Conservation (phyloP, 495 filamentous ascomycete species). For the Xylaria scruposa region DNA sequence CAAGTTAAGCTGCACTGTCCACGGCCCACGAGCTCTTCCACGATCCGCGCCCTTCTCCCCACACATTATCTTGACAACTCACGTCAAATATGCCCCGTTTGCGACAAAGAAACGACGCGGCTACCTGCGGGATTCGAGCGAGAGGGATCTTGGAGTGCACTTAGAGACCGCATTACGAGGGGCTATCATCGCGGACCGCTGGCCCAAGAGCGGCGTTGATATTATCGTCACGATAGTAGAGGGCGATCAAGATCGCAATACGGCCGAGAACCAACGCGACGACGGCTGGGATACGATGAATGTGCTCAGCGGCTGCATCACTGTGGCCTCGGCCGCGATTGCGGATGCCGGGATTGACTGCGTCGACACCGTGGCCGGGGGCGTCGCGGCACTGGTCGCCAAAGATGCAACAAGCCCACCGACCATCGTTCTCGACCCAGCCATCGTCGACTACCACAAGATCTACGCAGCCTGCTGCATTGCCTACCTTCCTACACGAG, state of each 20-base stretch:
- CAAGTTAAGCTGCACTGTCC: constrained; percentile 90
- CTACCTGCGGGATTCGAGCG: constrained; percentile 83
- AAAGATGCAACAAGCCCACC: constrained; percentile 44
- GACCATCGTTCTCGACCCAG: constrained; percentile 78
- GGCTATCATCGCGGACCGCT: constrained; percentile 87
- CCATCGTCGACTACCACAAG: constrained; percentile 77
- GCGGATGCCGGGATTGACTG: constrained; percentile 96
- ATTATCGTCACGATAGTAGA: constrained; percentile 91
- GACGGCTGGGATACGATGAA: constrained; percentile 78
- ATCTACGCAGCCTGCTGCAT: constrained; percentile 84
- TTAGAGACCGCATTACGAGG: constrained; percentile 89
- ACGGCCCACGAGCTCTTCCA: constrained; percentile 90
- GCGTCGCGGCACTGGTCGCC: constrained; percentile 80
- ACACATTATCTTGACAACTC: constrained; percentile 85
- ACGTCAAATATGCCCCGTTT: constrained; percentile 96
- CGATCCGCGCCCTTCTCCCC: constrained; percentile 88
- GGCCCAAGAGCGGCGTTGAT: constrained; percentile 96
- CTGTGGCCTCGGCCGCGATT: constrained; percentile 92
- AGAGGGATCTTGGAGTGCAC: constrained; percentile 90
- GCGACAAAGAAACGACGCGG: constrained; percentile 80
- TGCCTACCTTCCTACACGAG: constrained; percentile 84
- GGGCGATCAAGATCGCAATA: constrained; percentile 69
- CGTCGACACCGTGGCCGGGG: constrained; percentile 87
- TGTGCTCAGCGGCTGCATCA: constrained; percentile 90
- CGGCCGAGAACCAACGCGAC: constrained; percentile 59